phyloP scores from a whole-genome alignment of 108 stramenopile genomes.

The Bacterosira constricta region DNA sequence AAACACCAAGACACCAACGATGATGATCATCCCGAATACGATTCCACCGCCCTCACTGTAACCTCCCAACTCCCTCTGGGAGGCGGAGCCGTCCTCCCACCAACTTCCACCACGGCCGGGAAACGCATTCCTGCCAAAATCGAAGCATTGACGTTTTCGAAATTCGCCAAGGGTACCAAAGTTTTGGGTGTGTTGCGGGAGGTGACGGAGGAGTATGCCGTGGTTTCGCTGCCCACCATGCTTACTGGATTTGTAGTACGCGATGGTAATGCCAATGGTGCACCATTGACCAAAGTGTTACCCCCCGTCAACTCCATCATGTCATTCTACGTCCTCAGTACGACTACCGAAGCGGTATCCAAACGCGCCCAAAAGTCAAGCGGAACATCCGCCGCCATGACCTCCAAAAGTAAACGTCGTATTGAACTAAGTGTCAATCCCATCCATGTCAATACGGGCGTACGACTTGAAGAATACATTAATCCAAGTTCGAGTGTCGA shows the following conservation, averaged over 20 bases:
- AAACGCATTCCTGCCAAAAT: constrained; percentile 54
- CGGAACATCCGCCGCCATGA: constrained; percentile 6
- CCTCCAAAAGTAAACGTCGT: constrained; percentile 44
- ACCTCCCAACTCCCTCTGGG: constrained; percentile 61
- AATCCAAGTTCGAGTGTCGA: neutral
- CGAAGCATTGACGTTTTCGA: constrained; percentile 72
- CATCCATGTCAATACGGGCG: constrained; percentile 51
- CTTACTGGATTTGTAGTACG: constrained; percentile 77
- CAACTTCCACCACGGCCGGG: constrained; percentile 18
- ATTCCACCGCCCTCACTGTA: neutral
- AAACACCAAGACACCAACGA: neutral
- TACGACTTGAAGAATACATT: constrained; percentile 26
- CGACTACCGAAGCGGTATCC: constrained; percentile 50
- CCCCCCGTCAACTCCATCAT: constrained; percentile 57
- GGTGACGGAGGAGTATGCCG: constrained; percentile 69
- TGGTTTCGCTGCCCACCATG: constrained; percentile 72
- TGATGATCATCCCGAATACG: neutral
- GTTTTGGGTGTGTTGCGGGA: constrained; percentile 70
- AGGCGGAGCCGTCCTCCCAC: constrained; percentile 73
- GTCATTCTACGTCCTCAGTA: constrained; percentile 64
- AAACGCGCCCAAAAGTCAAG: constrained; percentile 11
- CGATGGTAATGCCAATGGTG: constrained; percentile 23
- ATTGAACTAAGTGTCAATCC: constrained; percentile 81
- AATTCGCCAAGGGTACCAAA: constrained; percentile 68
- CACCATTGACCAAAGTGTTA: constrained; percentile 50